Evolutionary conservation across 306 rosid genomes (phyloP).

Genomic region (Lathyrus tuberosus): DNA sequence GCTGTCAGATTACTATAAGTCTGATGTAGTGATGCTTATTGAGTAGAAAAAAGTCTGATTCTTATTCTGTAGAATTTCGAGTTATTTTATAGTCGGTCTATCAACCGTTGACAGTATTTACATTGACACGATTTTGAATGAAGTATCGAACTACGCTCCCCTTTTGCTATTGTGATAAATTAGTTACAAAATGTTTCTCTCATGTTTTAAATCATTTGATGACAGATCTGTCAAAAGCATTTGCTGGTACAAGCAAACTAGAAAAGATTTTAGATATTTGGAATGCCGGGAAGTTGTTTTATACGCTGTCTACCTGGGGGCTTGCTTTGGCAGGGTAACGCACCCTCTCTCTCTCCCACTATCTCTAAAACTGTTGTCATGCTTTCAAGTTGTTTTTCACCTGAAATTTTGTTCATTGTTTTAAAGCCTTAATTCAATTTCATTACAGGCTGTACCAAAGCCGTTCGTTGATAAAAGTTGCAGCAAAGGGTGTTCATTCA

Average conservation of each 20-base stretch:
- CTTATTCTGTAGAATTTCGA: conserved; percentile 16
- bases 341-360: conserved; percentile 34
- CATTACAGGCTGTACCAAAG: conserved; percentile 66
- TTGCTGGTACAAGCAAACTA: conserved; percentile 67
- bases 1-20: not conserved
- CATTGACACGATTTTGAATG: conserved; percentile 30
- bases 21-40: no score
- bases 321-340: conserved; percentile 87
- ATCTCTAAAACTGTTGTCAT: conserved; percentile 8
- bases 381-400: conserved; percentile 7
- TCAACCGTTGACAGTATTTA: conserved; percentile 10
- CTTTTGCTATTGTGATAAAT: conserved; percentile 21
- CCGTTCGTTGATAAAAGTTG: conserved; percentile 69
- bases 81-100: not conserved
- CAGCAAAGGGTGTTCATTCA: conserved; percentile 67
- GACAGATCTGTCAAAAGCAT: conserved; percentile 76
- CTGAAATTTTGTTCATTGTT: not conserved
- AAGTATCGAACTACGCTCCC: not conserved
- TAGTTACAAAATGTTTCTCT: conserved; percentile 24
- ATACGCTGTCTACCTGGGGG: conserved; percentile 92
- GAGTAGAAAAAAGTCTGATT: not conserved
- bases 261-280: conserved; percentile 69
- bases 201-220: conserved; percentile 35
- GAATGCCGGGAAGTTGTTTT: conserved; percentile 85
- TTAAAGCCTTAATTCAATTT: conserved; percentile 8